Base-by-base conservation (phyloP, 2,329 filamentous ascomycete species). In the Chlorencoelia australis region DNA sequence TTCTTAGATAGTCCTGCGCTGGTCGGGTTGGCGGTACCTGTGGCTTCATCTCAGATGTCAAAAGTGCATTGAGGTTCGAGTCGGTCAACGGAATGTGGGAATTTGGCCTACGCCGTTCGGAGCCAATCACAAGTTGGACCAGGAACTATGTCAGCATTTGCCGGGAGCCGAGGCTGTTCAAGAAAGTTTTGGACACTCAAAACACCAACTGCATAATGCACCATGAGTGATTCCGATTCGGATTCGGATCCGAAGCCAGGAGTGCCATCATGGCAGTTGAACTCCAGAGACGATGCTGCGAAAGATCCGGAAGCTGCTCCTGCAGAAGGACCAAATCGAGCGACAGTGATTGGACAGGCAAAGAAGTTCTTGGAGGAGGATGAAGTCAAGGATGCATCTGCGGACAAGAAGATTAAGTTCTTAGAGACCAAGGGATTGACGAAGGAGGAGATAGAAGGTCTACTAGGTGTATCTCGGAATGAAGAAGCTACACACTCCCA, bases 351-450 rank as follows among this genome's bases (percentile, higher is more conserved):
- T 22, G 75, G 85, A 11, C 75, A 86, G 53, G 86, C 87, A 18
- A 69, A 71, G 28, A 73, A 68, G 35, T 95, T 94, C 54, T 69
- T 95, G 4, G 66, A 82, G 33, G 80, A 93, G 42, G 75, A 82
- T 6, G 67, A 69, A 14, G 82, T 94, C 39, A 75, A 71, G 40
- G 64, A 79, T 58, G 75, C 80, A 21, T 67, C 80, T 0, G 67
- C 69, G 29, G 79, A 84, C 38, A 79, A 76, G 59, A 94, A 94
- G 63, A 65, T 72, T 14, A 71, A 73, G 6, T 94, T 94, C 49
- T 63, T 95, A 2, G 70, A 78, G 52, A 74, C 73, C 33, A 95
- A 95, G 57, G 84, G 84, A 3, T 63, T 94, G 6, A 63, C 62
- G 3, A 63, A 71, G 4, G 66, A 69, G 20, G 76, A 89, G 43